These are phyloP conservation scores for Cicer arietinum DNA, from an alignment of 306 rosid species.

Conservation along the genomic window DNA sequence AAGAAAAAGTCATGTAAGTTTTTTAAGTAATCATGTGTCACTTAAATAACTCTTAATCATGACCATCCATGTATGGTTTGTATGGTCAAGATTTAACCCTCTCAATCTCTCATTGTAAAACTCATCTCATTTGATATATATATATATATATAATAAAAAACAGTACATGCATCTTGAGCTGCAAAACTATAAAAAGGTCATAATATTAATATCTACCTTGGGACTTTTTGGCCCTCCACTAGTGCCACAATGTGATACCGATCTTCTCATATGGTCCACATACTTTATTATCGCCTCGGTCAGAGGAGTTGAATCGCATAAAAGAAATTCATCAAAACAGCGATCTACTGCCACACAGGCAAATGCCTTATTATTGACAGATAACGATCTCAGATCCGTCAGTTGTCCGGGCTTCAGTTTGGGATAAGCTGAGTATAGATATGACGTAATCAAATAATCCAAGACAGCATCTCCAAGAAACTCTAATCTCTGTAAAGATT, in stretches of 20 bases:
- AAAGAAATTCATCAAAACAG: slow-evolving; percentile 67
- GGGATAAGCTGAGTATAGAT: slow-evolving; percentile 91
- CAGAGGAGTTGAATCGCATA: slow-evolving; percentile 67
- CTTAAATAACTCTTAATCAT: too few species aligned
- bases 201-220: slow-evolving; percentile 60
- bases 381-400: slow-evolving; percentile 90
- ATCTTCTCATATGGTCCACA: slow-evolving; percentile 52
- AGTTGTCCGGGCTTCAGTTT: slow-evolving; percentile 87
- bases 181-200: slow-evolving; percentile 26
- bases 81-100: too few species aligned
- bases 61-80: too few species aligned
- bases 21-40: too few species aligned
- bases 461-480: slow-evolving; percentile 96
- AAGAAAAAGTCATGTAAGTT: too few species aligned
- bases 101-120: too few species aligned
- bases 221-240: slow-evolving; percentile 76
- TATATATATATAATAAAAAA: not conserved
- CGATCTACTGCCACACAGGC: slow-evolving; percentile 80
- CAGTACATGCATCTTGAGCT: slow-evolving; percentile 13
- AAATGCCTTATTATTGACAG: slow-evolving; percentile 84
- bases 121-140: too few species aligned
- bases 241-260: slow-evolving; percentile 37
- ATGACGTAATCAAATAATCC: slow-evolving; percentile 91
- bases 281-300: slow-evolving; percentile 64
- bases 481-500: slow-evolving; percentile 81